Evolutionary conservation across 495 filamentous ascomycete genomes (phyloP), one percentile per base, ranked within the genome.

Genomic region (Penicillium riverlandense): DNA sequence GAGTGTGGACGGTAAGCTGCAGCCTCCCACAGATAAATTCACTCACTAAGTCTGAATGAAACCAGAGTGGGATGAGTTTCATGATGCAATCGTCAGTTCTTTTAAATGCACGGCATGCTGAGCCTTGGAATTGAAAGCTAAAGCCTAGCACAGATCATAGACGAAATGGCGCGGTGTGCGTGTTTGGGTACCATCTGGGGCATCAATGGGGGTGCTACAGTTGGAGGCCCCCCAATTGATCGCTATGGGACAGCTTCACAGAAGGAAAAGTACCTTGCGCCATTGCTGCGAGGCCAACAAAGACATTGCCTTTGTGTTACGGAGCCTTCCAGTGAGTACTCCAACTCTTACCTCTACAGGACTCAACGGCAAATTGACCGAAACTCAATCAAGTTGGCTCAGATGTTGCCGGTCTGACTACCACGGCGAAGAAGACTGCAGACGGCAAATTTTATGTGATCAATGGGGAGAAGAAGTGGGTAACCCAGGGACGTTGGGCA

Each of bases 381-480:
- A 22, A 22, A 22, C 22, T 16, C 0, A 32, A 7, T 13, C 5
- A 13, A 50, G 48, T 40, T 14, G 83, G 84, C 1, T 83, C 78
- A 33, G 84, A 87, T 67, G 84, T 88, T 8, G 83, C 84, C 11
- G 78, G 82, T 2, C 67, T 88, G 11, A 69, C 82, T 32, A 87
- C 82, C 9, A 86, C 82, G 0, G 84, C 84, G 11, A 74, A 66
- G 44, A 82, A 84, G 66, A 85, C 79, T 10, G 55, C 77, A 28
- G 84, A 86, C 55, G 84, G 84, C 43, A 81, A 79, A 58, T 74
- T 81, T 61, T 88, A 83, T 58, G 75, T 86, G 40, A 77, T 88
- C 53, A 85, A 83, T 61, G 84, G 84, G 41, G 85, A 82, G 44
- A 88, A 87, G 72, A 87, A 86, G 58, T 88, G 84, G 83, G 85